phyloP scores from a whole-genome alignment of 140 eudicot species.

The Oenanthe javanica region DNA sequence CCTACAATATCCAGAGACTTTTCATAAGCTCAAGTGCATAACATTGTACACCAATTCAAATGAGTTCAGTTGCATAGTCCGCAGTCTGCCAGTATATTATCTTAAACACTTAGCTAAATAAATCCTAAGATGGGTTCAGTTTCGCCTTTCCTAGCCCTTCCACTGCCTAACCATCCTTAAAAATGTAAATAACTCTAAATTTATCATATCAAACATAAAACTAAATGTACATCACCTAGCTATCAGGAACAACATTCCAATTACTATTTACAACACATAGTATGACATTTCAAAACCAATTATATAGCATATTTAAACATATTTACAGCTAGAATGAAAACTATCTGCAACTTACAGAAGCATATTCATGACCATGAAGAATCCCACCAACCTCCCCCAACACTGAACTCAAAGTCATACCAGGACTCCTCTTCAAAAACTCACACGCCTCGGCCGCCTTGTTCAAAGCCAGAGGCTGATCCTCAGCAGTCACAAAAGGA shows the following conservation, averaged over 20 bases:
- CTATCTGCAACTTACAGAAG: conserved; percentile 57
- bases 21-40: background rate
- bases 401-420: conserved; percentile 42
- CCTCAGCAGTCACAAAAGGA: conserved; percentile 86
- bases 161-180: background rate
- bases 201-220: background rate
- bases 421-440: conserved; percentile 31
- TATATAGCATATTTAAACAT: background rate
- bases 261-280: background rate
- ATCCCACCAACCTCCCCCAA: conserved; percentile 42
- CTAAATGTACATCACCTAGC: background rate
- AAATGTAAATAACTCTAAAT: background rate
- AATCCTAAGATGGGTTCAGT: background rate
- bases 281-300: background rate
- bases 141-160: background rate
- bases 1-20: background rate
- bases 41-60: background rate
- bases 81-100: background rate
- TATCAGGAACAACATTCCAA: background rate
- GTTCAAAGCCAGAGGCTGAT: conserved; percentile 56
- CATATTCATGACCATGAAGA: conserved; percentile 76
- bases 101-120: background rate
- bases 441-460: conserved; percentile 55
- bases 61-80: background rate
- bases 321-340: background rate